Base-by-base conservation (phyloP, 352 stramenopile species). In the Elongisporangium undulatum region DNA sequence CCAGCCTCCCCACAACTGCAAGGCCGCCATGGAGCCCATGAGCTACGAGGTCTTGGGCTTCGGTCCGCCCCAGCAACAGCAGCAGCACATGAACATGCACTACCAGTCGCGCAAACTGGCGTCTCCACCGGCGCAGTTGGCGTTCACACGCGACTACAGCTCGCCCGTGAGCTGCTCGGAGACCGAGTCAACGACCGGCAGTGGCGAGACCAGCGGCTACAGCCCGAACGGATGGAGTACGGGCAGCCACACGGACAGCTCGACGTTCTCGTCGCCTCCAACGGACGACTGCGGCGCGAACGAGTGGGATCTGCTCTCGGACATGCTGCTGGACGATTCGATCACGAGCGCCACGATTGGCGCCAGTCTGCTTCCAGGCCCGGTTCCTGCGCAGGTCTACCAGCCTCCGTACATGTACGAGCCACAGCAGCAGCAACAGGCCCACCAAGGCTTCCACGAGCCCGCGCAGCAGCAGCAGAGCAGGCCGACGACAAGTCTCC, bases 291-390 rank as follows among this genome's bases (percentile, higher is more conserved):
- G 63, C 16, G 58, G 59, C n/a, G 56, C 38, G 6, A 59, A 71
- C 39, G 72, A 89, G 49, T 89, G 76, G 76, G 70, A 83, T n/a
- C 57, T 89, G 34, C 63, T 88, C 17, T 83, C 71, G 19, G 76
- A 89, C 50, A 68, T 89, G 51, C 59, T 86, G 19, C 69, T 83
- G 17, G 69, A 83, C 34, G 76, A 88, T 53, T 72, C 78, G 8
- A 41, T 85, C 12, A 61, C 23, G 1, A 39, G 55, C 24, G 39
- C 67, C 2, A 48, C 16, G 29, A 62, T 16, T 49, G 51, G 50
- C 50, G 51, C 17, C 49, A 57, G n/a, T 16, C 34, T 45, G 34
- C 6, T 23, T 9, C 12, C 6, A 53, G 41, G 50, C 1, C 39
- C 21, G 38, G 20, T 10, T 16, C 59, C 15, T 22, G 48, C 8